Evolutionary conservation across 2,329 filamentous ascomycete genomes (phyloP), one percentile per base, ranked within the genome.

Genomic region (Colletotrichum costaricense): DNA sequence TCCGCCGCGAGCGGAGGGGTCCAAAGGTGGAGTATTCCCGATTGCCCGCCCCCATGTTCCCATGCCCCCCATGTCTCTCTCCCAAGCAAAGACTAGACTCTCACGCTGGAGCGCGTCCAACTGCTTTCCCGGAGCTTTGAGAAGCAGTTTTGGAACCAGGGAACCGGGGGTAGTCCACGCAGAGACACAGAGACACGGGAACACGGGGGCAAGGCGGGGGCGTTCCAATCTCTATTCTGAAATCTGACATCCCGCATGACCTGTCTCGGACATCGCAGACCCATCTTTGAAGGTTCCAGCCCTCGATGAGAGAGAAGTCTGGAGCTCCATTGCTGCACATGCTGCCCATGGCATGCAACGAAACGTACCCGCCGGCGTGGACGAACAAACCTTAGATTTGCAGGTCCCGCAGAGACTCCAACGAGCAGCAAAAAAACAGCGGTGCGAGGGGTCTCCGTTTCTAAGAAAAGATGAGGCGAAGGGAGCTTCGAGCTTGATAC

Each of bases 201-300:
- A 19, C n/a, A 24, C 26, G 55, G 55, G 26, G 60, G 28, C 11
- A 26, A 63, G 49, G 26, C 19, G 57, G 28, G 63, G 33, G 55
- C 38, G 38, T 42, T 60, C 24, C 42, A 35, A 63, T 63, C 64
- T 62, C 33, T 67, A 56, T 62, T 70, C 35, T 59, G 46, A 56
- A 60, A 62, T 66, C 35, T 57, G 62, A 63, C 67, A 62, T 42
- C 46, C 67, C 67, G 67, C 71, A 62, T 71, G 71, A 73, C 71
- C 71, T 71, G 60, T 66, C 71, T 66, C 49, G 71, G 67, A 66
- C 68, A 65, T 35, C 38, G 58, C 22, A 12, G 67, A 57, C 67
- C 71, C 71, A 65, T 63, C 33, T 24, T 19, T 66, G 60, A 46
- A 66, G 26, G 60, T 65, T 73, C 71, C 63, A 71, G 71, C 67